Evolutionary conservation across 2,329 filamentous ascomycete species (phyloP).

Genomic region (Fusarium secorum): DNA sequence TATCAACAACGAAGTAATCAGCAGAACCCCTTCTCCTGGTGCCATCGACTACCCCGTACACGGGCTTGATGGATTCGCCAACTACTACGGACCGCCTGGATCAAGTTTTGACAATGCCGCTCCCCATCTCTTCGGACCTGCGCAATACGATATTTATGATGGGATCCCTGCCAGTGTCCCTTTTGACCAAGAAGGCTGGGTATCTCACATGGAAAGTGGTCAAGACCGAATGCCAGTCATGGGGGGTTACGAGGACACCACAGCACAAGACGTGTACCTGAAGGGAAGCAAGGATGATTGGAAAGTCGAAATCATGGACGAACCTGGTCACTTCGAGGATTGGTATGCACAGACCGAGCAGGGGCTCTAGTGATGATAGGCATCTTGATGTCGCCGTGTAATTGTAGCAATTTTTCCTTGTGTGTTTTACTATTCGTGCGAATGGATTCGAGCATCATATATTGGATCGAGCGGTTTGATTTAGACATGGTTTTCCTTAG

Average conservation of each 20-base stretch:
- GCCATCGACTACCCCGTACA: slow-evolving; percentile 23
- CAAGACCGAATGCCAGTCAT: slow-evolving; percentile 19
- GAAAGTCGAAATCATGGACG: slow-evolving; percentile 47
- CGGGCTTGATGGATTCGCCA: slow-evolving; percentile 18
- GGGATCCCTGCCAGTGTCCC: slow-evolving; percentile 11
- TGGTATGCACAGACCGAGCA: slow-evolving; percentile 46
- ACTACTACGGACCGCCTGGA: slow-evolving; percentile 14
- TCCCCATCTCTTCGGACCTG: slow-evolving; percentile 10
- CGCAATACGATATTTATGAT: slow-evolving; percentile 18
- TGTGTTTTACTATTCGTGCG: background rate
- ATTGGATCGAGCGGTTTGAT: slow-evolving; percentile 12
- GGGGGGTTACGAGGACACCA: slow-evolving; percentile 14
- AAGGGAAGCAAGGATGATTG: slow-evolving; percentile 47
- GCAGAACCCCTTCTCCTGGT: slow-evolving; percentile 35
- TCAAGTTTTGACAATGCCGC: slow-evolving; percentile 8
- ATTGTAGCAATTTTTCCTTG: slow-evolving; percentile 14
- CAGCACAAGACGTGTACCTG: slow-evolving; percentile 43
- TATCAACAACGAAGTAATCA: slow-evolving; percentile 12
- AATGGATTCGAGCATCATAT: slow-evolving; percentile 12
- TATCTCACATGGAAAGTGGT: slow-evolving; percentile 2
- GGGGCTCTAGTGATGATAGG: slow-evolving; percentile 17
- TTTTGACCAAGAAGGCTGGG: slow-evolving; percentile 26
- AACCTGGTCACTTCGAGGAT: slow-evolving; percentile 43
- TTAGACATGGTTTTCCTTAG: slow-evolving; percentile 24
- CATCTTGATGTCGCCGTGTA: background rate